phyloP scores from a whole-genome alignment of 2,329 filamentous ascomycete genomes.

The Neofusicoccum parvum region DNA sequence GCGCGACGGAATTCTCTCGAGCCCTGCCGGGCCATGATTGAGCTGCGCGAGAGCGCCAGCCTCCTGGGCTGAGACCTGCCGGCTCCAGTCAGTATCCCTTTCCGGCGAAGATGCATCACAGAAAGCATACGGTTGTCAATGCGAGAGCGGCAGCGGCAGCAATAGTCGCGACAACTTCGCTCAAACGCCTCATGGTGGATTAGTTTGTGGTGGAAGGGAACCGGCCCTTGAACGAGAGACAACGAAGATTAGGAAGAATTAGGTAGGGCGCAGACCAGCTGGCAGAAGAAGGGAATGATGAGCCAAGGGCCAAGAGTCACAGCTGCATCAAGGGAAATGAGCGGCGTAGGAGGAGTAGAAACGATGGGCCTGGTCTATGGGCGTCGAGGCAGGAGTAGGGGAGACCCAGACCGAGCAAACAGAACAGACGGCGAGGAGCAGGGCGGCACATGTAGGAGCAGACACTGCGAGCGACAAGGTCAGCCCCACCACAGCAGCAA shows the following conservation, averaged over 20 bases:
- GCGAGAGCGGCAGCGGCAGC: conserved; percentile 4
- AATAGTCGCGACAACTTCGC: conserved; percentile 5
- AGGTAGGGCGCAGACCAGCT: conserved; percentile 13
- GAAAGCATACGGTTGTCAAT: background rate
- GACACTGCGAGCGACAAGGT: background rate
- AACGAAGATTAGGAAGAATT: background rate
- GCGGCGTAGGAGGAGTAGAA: background rate
- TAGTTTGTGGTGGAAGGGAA: conserved; percentile 9
- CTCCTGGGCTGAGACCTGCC: conserved; percentile 11
- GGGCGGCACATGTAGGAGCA: background rate
- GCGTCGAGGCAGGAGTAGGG: background rate
- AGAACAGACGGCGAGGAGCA: conserved; percentile 1
- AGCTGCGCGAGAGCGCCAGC: conserved; percentile 3
- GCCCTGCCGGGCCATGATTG: background rate
- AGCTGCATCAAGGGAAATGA: conserved; percentile 13
- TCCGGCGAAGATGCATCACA: background rate
- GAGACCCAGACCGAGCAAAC: conserved; percentile 3
- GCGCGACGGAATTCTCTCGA: background rate
- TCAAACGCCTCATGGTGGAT: conserved; percentile 7
- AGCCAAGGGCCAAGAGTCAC: conserved; percentile 2
- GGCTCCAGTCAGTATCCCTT: background rate
- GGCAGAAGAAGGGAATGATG: conserved; percentile 2
- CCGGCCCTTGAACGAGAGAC: conserved; percentile 19
- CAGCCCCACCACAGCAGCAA: conserved; percentile 10
- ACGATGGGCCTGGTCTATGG: background rate